A percentile compares a stretch with the other conserved stretches of the same genome.
These are phyloP conservation scores for Pythium dissotocum DNA, from an alignment of 352 stramenopile species.

Conservation along the genomic window DNA sequence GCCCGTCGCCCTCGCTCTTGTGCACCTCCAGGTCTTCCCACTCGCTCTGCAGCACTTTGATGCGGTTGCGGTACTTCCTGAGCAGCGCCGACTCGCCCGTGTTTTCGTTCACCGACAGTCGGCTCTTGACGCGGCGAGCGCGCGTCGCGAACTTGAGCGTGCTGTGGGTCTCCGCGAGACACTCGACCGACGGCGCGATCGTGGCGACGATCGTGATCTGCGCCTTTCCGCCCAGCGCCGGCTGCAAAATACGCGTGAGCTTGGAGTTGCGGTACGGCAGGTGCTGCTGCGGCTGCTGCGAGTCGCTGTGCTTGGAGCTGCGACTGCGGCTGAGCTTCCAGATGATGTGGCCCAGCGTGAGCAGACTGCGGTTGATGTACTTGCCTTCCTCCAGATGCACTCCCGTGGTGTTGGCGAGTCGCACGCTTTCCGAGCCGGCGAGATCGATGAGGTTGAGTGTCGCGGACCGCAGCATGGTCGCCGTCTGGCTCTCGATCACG, in stretches of 20 bases:
- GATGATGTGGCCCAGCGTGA: constrained; percentile 94
- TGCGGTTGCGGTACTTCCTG: constrained; percentile 65
- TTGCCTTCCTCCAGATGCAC: constrained; percentile 82
- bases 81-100: constrained; percentile 66
- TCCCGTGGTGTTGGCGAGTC: constrained; percentile 74
- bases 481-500: constrained; percentile 69
- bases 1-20: constrained; percentile 20
- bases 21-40: constrained; percentile 55
- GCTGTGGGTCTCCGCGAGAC: constrained; percentile 93
- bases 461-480: constrained; percentile 51
- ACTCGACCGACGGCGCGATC: constrained; percentile 92
- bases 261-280: constrained; percentile 98
- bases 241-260: constrained; percentile 97
- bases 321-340: constrained; percentile 84
- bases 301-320: constrained; percentile 22
- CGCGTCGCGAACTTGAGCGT: constrained; percentile 96
- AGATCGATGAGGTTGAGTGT: constrained; percentile 92
- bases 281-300: constrained; percentile 44
- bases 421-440: constrained; percentile 86
- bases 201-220: constrained; percentile 97
- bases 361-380: constrained; percentile 90
- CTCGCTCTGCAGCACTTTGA: constrained; percentile 68
- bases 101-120: constrained; percentile 89
- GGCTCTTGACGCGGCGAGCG: constrained; percentile 92
- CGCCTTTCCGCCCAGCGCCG: constrained; percentile 94